Percentiles rank a stretch among this genome's conserved stretches.
These are phyloP conservation scores for Fomitopsis serialis DNA, from an alignment of 768 basidiomycete genomes.

Conservation along the genomic window DNA sequence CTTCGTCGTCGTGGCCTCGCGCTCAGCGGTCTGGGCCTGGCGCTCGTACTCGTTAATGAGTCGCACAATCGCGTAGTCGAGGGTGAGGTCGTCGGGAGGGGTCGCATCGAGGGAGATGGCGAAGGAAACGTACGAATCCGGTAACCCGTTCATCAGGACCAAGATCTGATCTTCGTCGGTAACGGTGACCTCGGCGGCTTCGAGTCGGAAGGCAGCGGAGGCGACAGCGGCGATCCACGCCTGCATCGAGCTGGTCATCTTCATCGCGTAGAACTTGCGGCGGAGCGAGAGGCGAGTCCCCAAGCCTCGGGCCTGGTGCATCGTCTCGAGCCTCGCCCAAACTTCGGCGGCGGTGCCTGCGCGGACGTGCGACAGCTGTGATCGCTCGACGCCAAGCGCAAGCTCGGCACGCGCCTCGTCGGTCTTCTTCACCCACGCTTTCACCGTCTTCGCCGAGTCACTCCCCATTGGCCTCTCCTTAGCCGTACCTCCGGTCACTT, in stretches of 20 bases:
- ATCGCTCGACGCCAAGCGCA: slow-evolving; percentile 18
- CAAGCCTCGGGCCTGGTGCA: slow-evolving; percentile 26
- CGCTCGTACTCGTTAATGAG: slow-evolving; percentile 29
- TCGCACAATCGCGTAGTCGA: slow-evolving; percentile 23
- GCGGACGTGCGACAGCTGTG: slow-evolving; percentile 19
- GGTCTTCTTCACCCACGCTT: slow-evolving; percentile 5
- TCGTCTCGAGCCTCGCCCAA: slow-evolving; percentile 18
- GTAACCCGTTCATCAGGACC: slow-evolving; percentile 21
- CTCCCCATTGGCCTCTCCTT: slow-evolving; percentile 1
- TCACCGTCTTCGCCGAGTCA: slow-evolving; percentile 2
- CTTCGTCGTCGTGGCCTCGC: not conserved
- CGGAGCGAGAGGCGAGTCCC: slow-evolving; percentile 17
- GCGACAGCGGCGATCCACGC: slow-evolving; percentile 22
- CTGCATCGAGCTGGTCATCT: slow-evolving; percentile 19
- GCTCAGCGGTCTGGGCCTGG: slow-evolving; percentile 1
- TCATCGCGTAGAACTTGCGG: slow-evolving; percentile 16
- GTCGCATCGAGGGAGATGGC: slow-evolving; percentile 27
- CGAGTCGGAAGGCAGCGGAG: slow-evolving; percentile 12
- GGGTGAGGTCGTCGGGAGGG: slow-evolving; percentile 17
- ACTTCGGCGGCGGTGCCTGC: slow-evolving; percentile 14
- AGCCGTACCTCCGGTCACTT: slow-evolving; percentile 1
- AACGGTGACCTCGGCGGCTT: slow-evolving; percentile 15
- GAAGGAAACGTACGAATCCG: slow-evolving; percentile 21
- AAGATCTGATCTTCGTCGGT: slow-evolving; percentile 24
- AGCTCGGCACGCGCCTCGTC: slow-evolving; percentile 20